Evolutionary conservation across 306 rosid species (phyloP), one percentile per base, ranked within the genome.

Genomic region (Cicer pinnatifidum): DNA sequence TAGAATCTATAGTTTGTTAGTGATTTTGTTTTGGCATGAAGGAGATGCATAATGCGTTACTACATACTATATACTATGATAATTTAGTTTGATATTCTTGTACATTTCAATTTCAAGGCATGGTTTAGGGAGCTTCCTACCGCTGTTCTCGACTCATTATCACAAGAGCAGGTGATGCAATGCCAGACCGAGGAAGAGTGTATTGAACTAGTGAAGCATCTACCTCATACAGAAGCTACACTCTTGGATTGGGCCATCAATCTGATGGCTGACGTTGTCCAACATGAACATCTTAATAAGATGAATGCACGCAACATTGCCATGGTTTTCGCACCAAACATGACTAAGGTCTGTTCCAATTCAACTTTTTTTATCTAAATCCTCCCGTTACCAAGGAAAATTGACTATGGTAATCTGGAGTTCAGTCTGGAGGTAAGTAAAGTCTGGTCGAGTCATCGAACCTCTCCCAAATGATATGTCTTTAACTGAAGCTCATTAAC

Each of bases 261-360:
- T 84, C 84, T 93, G 72, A 93, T 93, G 98, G 89, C 92, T 64
- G 98, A 93, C 82, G 97, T 93, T 74, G 98, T 86, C 58, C 81
- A 86, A 65, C 85, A 84, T 12, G 96, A 91, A 83, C 76, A 88
- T 80, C 73, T 88, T 39, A 91, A 93, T 88, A 93, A 89, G 87
- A 93, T 91, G 98, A 91, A 89, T 9, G 97, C 89, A 1, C 91
- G 84, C 74, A 93, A 93, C 67, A 79, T 93, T 9, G 97, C 97
- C 73, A 86, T 89, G 97, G 96, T 93, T 89, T 93, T 93, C 78
- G 97, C 98, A 6, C 98, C 98, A 16, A 93, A 93, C 85, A 93
- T 93, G 98, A 93, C 98, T 84, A 89, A 88, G 91, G 98, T 89
- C 35, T 66, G 84, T 79, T 46, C 67, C 48, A 16, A 71, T 59